Evolutionary conservation across 257 asterid species (phyloP).

Genomic region (Phtheirospermum japonicum): DNA sequence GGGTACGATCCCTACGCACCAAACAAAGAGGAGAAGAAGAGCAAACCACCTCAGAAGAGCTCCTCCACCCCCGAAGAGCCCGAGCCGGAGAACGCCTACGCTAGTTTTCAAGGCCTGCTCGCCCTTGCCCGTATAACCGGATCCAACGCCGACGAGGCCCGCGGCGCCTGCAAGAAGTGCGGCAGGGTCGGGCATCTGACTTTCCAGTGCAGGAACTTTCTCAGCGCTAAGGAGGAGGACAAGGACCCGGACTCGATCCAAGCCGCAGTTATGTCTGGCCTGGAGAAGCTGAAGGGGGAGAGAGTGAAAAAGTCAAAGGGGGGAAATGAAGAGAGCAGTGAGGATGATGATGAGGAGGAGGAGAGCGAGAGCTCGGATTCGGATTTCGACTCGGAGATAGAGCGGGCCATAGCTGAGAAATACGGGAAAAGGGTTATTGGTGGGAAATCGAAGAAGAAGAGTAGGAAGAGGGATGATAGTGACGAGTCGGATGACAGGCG

Average conservation of each 20-base stretch:
- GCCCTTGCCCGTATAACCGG: constrained; percentile 88
- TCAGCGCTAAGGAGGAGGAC: constrained; percentile 76
- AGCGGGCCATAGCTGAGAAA: constrained; percentile 58
- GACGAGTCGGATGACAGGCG: constrained; percentile 43
- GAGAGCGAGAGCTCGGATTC: constrained; percentile 79
- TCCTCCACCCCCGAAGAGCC: constrained; percentile 53
- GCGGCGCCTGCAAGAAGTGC: constrained; percentile 90
- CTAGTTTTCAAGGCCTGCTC: constrained; percentile 84
- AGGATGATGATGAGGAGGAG: constrained; percentile 38
- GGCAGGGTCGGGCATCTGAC: constrained; percentile 96
- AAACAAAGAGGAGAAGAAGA: constrained; percentile 60
- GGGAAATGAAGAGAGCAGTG: constrained; percentile 52
- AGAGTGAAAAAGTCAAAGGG: constrained; percentile 57
- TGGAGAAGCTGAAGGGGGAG: constrained; percentile 71
- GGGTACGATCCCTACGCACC: constrained; percentile 99
- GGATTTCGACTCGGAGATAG: constrained; percentile 77
- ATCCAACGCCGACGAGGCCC: constrained; percentile 82
- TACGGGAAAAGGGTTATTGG: constrained; percentile 42
- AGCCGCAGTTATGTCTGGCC: constrained; percentile 62
- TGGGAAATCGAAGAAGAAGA: constrained; percentile 28
- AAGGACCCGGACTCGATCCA: constrained; percentile 54
- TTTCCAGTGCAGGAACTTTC: constrained; percentile 86
- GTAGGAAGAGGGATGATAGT: constrained; percentile 37
- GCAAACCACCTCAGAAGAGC: constrained; percentile 35
- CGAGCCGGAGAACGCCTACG: constrained; percentile 78